These are phyloP conservation scores for Alternaria brassicicola DNA, from an alignment of 2,329 filamentous ascomycete species.

Conservation along the genomic window DNA sequence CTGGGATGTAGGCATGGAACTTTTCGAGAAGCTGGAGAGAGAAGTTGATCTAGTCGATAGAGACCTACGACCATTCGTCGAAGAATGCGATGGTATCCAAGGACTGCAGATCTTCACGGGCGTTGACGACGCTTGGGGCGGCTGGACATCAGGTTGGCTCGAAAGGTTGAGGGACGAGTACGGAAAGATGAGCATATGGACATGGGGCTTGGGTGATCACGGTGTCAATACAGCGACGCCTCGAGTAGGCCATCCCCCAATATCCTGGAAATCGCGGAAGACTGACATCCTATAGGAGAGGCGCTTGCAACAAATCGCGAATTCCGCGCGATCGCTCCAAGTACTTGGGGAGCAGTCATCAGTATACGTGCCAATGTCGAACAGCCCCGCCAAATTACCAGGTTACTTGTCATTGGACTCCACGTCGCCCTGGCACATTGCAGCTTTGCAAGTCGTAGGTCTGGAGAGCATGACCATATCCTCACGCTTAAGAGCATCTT, in stretches of 20 bases:
- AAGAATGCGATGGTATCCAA: conserved; percentile 93
- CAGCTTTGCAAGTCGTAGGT: conserved; percentile 75
- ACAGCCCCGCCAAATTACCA: conserved; percentile 64
- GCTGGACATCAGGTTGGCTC: conserved; percentile 53
- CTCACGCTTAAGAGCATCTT: conserved; percentile 65
- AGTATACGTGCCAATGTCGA: conserved; percentile 73
- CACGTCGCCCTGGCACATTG: conserved; percentile 77
- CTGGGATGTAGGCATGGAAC: conserved; percentile 53
- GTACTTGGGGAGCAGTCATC: conserved; percentile 74
- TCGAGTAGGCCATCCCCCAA: conserved; percentile 50
- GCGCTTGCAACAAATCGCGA: conserved; percentile 69
- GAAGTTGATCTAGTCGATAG: conserved; percentile 82
- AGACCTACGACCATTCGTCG: conserved; percentile 83
- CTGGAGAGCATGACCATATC: conserved; percentile 81
- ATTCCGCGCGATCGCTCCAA: conserved; percentile 74
- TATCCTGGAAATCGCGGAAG: neutral
- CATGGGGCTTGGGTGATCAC: conserved; percentile 79
- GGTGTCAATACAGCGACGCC: conserved; percentile 34
- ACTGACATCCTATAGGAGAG: conserved; percentile 58
- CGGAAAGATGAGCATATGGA: conserved; percentile 83
- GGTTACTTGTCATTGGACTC: conserved; percentile 65
- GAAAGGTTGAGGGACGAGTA: conserved; percentile 86
- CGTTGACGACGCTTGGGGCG: conserved; percentile 60
- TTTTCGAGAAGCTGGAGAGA: conserved; percentile 53
- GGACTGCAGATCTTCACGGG: conserved; percentile 72